Evolutionary conservation across 352 stramenopile species (phyloP).

Genomic region (Pythium utonaiense): DNA sequence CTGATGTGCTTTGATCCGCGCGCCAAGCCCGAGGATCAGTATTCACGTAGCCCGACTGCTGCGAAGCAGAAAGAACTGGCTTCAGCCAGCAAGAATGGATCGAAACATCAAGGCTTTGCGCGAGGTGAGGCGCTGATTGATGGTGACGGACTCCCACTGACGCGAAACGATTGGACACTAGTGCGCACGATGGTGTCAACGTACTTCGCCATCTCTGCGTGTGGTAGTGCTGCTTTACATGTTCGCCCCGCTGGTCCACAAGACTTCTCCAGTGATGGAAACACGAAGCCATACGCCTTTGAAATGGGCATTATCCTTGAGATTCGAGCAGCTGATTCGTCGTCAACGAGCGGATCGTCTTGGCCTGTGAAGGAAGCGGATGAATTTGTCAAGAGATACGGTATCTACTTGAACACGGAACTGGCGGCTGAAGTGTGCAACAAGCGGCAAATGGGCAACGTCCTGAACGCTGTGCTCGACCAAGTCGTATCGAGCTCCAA

Average conservation of each 20-base stretch:
- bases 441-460: constrained; percentile 52
- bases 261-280: constrained; percentile 23
- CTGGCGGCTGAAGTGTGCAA: constrained; percentile 80
- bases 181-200: constrained; percentile 76
- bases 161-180: constrained; percentile 77
- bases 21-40: constrained; percentile 40
- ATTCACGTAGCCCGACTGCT: constrained; percentile 17
- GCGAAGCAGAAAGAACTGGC: constrained; percentile 21
- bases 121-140: constrained; percentile 70
- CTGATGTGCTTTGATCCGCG: constrained; percentile 77
- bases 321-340: background rate
- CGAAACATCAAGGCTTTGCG: constrained; percentile 37
- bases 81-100: constrained; percentile 8
- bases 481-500: constrained; percentile 78
- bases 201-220: constrained; percentile 70
- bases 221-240: constrained; percentile 37
- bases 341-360: background rate
- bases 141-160: constrained; percentile 74
- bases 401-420: constrained; percentile 81
- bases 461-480: constrained; percentile 67
- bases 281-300: constrained; percentile 42
- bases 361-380: constrained; percentile 55
- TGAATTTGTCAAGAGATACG: constrained; percentile 76
- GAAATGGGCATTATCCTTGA: constrained; percentile 53
- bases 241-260: constrained; percentile 33